Evolutionary conservation across 257 asterid genomes (phyloP).

Genomic region (Knoxia roxburghii): DNA sequence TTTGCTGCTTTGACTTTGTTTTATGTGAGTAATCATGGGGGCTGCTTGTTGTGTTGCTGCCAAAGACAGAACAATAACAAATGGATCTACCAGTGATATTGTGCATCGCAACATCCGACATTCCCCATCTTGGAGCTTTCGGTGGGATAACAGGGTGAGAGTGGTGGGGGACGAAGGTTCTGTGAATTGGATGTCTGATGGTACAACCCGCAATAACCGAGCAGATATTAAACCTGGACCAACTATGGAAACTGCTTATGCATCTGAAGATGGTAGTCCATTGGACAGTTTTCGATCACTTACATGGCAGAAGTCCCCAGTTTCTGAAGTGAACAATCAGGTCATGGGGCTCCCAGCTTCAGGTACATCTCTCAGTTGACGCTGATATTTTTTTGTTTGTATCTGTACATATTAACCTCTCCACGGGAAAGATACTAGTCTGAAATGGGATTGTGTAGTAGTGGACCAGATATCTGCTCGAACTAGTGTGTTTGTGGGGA

Average conservation of each 20-base stretch:
- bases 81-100: conserved; percentile 53
- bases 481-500: background rate
- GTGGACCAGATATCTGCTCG: background rate
- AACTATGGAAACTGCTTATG: conserved; percentile 50
- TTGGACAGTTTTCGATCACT: conserved; percentile 64
- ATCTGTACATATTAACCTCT: background rate
- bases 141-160: conserved; percentile 92
- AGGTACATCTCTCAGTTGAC: conserved; percentile 43
- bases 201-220: conserved; percentile 36
- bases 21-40: conserved; percentile 64
- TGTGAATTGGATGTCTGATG: conserved; percentile 51
- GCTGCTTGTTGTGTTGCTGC: conserved; percentile 98
- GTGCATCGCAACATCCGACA: conserved; percentile 60
- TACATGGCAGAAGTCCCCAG: conserved; percentile 67
- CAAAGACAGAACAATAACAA: conserved; percentile 54
- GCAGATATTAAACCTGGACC: conserved; percentile 55
- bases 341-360: conserved; percentile 43
- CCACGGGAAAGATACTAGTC: background rate
- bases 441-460: background rate
- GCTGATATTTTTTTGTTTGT: conserved; percentile 7
- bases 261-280: conserved; percentile 81
- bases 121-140: conserved; percentile 95
- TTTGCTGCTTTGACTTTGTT: conserved; percentile 12
- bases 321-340: conserved; percentile 55
- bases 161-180: conserved; percentile 90